phyloP scores from a whole-genome alignment of 208 protist genomes.

The Acanthamoeba culbertsoni region DNA sequence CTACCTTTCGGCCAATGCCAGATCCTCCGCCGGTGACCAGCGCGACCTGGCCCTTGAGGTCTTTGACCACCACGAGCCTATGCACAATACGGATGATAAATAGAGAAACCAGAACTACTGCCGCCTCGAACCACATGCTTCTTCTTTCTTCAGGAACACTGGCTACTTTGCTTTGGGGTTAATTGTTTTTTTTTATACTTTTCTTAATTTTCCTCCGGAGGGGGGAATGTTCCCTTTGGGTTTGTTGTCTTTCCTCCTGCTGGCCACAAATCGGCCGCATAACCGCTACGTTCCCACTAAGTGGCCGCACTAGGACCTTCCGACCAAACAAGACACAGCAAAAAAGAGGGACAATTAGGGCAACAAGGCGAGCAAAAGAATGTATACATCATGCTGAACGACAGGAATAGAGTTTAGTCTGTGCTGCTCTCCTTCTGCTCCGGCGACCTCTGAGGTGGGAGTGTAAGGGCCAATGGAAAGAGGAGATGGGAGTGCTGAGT shows the following conservation, averaged over 20 bases:
- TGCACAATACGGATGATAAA: not conserved
- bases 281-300: not conserved
- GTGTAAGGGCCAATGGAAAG: not conserved
- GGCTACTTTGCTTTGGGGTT: not conserved
- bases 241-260: not conserved
- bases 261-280: not conserved
- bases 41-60: not conserved
- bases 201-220: not conserved
- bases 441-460: not conserved
- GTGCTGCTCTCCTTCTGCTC: not conserved
- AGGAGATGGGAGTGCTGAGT: not conserved
- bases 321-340: too few species aligned
- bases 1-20: not conserved
- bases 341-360: too few species aligned
- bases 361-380: too few species aligned
- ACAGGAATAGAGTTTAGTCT: too few species aligned
- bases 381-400: too few species aligned
- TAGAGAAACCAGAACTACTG: not conserved
- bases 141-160: too few species aligned
- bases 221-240: not conserved
- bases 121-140: not conserved
- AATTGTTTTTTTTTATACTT: not conserved
- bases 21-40: constrained; percentile 27
- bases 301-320: not conserved
- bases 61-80: not conserved